phyloP scores from a whole-genome alignment of 2,329 filamentous ascomycete genomes.

The Fusarium concolor region DNA sequence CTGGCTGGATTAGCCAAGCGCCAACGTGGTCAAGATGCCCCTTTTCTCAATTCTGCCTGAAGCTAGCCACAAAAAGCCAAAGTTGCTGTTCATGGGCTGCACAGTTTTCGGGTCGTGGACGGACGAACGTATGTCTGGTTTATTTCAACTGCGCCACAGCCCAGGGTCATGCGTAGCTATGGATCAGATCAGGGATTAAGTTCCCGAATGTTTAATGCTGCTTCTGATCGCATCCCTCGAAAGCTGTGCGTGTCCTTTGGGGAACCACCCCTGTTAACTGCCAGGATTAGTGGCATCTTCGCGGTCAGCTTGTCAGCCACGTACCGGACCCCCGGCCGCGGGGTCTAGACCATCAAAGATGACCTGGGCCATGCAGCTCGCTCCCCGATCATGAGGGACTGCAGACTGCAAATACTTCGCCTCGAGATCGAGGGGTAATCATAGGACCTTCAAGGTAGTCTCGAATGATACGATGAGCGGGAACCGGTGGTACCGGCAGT shows the following conservation, averaged over 20 bases:
- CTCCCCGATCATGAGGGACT: slow-evolving; percentile 20
- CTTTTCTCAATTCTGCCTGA: not conserved
- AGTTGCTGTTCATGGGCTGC: not conserved
- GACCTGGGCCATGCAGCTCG: not conserved
- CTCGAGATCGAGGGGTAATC: slow-evolving; percentile 24
- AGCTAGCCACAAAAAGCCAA: not conserved
- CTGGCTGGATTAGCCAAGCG: not conserved
- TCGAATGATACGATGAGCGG: not conserved
- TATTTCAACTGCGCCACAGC: slow-evolving; percentile 10
- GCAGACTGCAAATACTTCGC: not conserved
- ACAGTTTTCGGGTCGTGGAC: not conserved
- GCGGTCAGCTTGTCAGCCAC: slow-evolving; percentile 5
- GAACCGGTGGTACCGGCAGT: slow-evolving; percentile 7
- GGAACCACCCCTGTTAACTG: not conserved
- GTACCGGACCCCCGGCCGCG: slow-evolving; percentile 20
- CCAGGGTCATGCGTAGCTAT: slow-evolving; percentile 3
- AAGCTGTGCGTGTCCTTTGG: not conserved
- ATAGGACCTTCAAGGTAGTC: slow-evolving; percentile 1
- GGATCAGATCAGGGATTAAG: slow-evolving; percentile 22
- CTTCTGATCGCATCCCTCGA: slow-evolving; percentile 2
- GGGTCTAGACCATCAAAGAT: slow-evolving; percentile 33
- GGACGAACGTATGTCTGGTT: not conserved
- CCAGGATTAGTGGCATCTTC: not conserved
- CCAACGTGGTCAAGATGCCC: not conserved
- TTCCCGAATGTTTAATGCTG: slow-evolving; percentile 11